Evolutionary conservation across 495 filamentous ascomycete genomes (phyloP), one percentile per base, ranked within the genome.

Genomic region (Melanomma pulvis-pyrius): DNA sequence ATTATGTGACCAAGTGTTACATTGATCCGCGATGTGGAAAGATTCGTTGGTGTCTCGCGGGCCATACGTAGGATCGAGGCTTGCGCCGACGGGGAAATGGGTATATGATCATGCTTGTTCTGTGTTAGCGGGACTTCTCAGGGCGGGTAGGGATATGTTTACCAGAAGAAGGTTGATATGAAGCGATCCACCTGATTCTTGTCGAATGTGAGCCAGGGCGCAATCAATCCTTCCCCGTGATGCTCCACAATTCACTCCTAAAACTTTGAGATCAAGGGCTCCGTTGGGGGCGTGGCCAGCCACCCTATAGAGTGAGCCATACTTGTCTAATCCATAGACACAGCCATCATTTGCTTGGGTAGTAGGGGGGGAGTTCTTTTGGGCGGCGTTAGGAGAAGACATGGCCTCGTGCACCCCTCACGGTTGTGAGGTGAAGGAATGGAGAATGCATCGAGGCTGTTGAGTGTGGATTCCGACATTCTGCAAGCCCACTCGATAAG

Each of bases 91-190:
- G 19, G 34, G 1, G 52, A 51, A 25, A 64, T 25, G 44, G 61
- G 36, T 19, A 57, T 49, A 25, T 49, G 32, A 13, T 56, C 36
- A 51, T 49, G 22, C 61, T 64, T 24, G 22, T 8, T 49, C 28
- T 54, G 4, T 0, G 41, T 48, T 49, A 49, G 39, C 26, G 50
- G 15, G n/a, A 17, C n/a, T 22, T 30, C 1, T 25, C 4, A 52
- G 13, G 47, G 5, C 44, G 17, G 15, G 0, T 12, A 11, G 15
- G 8, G 32, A 9, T 4, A 7, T 3, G 41, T 36, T 19, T 26
- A 65, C 62, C 46, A 28, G 25, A 8, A 65, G 4, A 21, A 65
- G 17, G 19, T 41, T 8, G 29, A 58, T 58, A 21, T 58, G 54
- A 8, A 58, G 25, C 1, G 54, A 32, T 26, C 9, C 30, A 1